Conservation (phyloP, 495 filamentous ascomycete species). For the Aspergillus indologenus region DNA sequence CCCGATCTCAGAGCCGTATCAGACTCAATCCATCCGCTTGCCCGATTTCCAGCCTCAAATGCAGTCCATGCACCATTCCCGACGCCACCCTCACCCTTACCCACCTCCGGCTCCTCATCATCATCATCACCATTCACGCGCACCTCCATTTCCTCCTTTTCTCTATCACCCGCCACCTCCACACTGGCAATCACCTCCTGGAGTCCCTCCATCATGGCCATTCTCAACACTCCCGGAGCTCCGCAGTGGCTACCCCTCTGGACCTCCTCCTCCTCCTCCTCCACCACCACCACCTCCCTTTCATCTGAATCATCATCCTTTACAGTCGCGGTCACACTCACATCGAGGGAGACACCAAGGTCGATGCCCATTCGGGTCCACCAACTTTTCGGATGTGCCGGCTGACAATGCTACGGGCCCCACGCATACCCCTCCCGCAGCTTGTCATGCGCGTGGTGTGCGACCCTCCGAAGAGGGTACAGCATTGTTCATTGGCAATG, state of each 20-base stretch:
- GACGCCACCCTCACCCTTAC: slow-evolving; percentile 14
- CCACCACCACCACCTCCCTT: background rate
- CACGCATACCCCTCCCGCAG: background rate
- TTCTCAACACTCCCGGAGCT: background rate
- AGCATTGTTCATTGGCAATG: slow-evolving; percentile 89
- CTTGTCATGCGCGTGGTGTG: background rate
- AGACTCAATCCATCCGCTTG: background rate
- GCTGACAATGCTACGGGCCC: background rate
- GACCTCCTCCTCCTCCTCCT: slow-evolving; percentile 15
- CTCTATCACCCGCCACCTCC: background rate
- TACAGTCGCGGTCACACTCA: background rate
- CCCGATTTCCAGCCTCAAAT: background rate
- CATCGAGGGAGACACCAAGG: background rate
- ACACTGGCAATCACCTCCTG: background rate
- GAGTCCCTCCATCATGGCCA: background rate
- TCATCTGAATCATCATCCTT: slow-evolving; percentile 1
- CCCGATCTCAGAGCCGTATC: background rate
- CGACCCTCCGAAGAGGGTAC: slow-evolving; percentile 54
- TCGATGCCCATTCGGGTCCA: background rate
- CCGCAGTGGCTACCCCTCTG: background rate
- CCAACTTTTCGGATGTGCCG: background rate
- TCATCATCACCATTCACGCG: background rate
- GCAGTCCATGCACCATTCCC: slow-evolving; percentile 9
- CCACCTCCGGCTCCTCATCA: slow-evolving; percentile 3
- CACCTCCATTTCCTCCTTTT: background rate